A percentile compares a stretch with the other conserved stretches of the same genome.
Evolutionary conservation across 495 filamentous ascomycete species (phyloP).

Genomic region (Terfezia claveryi): DNA sequence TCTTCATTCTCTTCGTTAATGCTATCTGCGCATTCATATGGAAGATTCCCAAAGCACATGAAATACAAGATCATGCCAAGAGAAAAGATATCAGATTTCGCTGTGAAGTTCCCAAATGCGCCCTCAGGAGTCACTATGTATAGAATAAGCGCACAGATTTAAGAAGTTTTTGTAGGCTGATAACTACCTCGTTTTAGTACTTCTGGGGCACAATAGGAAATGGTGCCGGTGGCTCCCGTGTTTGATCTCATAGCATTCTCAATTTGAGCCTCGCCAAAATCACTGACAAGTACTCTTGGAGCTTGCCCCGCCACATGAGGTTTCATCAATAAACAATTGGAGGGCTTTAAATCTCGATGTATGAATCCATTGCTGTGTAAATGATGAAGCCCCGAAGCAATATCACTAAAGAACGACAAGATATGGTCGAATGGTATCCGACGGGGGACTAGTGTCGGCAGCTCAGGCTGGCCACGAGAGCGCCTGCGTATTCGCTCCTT

Average conservation of each 20-base stretch:
- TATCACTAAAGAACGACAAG: slow-evolving; percentile 89
- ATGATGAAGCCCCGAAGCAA: slow-evolving; percentile 74
- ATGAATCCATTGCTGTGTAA: slow-evolving; percentile 89
- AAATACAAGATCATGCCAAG: slow-evolving; percentile 97
- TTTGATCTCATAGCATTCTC: slow-evolving; percentile 60
- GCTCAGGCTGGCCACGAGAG: slow-evolving; percentile 42
- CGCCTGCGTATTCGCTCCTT: slow-evolving; percentile 67
- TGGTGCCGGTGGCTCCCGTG: slow-evolving; percentile 83
- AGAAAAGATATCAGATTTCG: slow-evolving; percentile 91
- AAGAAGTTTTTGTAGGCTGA: background rate
- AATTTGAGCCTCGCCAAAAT: slow-evolving; percentile 86
- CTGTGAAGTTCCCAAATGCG: slow-evolving; percentile 70
- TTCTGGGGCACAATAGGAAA: slow-evolving; percentile 93
- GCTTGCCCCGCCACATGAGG: slow-evolving; percentile 23
- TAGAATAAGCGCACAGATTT: background rate
- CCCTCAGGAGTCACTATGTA: slow-evolving; percentile 34
- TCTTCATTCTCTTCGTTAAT: slow-evolving; percentile 86
- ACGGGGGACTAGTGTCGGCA: slow-evolving; percentile 32
- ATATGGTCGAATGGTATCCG: slow-evolving; percentile 72
- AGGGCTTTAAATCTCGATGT: slow-evolving; percentile 86
- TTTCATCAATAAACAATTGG: slow-evolving; percentile 61
- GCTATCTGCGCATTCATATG: slow-evolving; percentile 60
- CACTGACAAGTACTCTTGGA: slow-evolving; percentile 67
- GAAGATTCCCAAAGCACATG: slow-evolving; percentile 78
- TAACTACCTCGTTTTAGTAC: slow-evolving; percentile 40